Evolutionary conservation across 441 rosid species (phyloP), one percentile per base, ranked within the genome.

Genomic region (Croton laevigatus): DNA sequence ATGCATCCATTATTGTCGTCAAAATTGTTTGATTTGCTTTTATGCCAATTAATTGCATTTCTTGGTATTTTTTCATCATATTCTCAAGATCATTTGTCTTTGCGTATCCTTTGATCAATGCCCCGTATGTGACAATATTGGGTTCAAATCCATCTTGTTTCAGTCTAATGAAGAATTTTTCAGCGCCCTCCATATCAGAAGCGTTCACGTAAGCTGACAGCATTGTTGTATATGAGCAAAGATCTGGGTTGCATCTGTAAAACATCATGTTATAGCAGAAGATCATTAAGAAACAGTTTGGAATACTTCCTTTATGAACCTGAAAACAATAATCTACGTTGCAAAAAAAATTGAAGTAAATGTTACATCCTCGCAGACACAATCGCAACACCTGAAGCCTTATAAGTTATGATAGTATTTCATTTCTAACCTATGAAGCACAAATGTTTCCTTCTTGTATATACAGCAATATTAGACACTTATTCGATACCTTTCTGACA

Each of bases 221-320:
- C 99, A 94, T 91, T n/a, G 97, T 94, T 71, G 97, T 87, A 73
- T 94, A 94, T 58, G 97, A 90, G 75, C 85, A 90, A 19, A 94
- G 84, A 82, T 94, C 97, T 10, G 97, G 97, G 40, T 66, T 75
- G 76, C 73, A 87, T 68, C 99, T 91, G 83, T 77, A 72, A 73
- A 72, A 46, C 22, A 54, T 48, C 59, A 46, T 34, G 27, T 11
- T 20, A 52, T 68, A 66, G 44, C 49, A 48, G 19, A 3, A 19
- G 22, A 40, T 27, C 59, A 4, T 16, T 7, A 61, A 63, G 38
- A 67, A 46, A 52, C 42, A 62, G 32, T 5, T 27, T 23, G 16
- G 42, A 42, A 22, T 16, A 5, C 19, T 3, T 45, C n/a, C 27
- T 8, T 27, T 44, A 22, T 34, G 7, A 37, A 53, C 9, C 19